A percentile compares a stretch with the other conserved stretches of the same genome.
Evolutionary conservation across 2,329 filamentous ascomycete species (phyloP).

Genomic region (Arthrobotrys pseudoclavata): DNA sequence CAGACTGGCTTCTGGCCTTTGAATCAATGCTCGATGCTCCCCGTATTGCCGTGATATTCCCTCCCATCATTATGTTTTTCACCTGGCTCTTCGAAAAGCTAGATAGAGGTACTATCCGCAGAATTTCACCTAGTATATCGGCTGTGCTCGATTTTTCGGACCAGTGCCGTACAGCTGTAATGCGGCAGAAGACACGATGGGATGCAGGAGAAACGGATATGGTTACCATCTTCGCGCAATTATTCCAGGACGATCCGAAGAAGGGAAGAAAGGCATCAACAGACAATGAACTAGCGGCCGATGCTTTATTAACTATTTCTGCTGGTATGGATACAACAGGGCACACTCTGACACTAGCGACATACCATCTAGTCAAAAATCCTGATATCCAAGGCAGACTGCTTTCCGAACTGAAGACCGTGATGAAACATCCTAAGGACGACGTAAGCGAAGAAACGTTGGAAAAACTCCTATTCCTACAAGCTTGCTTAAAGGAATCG

Average conservation of each 20-base stretch:
- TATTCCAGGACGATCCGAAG: slow-evolving; percentile 36
- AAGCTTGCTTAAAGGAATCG: slow-evolving; percentile 49
- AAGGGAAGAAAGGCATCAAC: slow-evolving; percentile 43
- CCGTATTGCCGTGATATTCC: neutral
- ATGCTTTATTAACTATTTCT: slow-evolving; percentile 22
- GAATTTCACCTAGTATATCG: slow-evolving; percentile 28
- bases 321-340: slow-evolving; percentile 48
- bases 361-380: slow-evolving; percentile 36
- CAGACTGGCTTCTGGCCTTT: slow-evolving; percentile 34
- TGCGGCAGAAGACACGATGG: slow-evolving; percentile 28
- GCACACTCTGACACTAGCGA: slow-evolving; percentile 20
- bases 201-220: slow-evolving; percentile 33
- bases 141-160: slow-evolving; percentile 20
- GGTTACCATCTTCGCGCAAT: slow-evolving; percentile 38
- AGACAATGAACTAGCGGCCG: slow-evolving; percentile 7
- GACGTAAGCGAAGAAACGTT: slow-evolving; percentile 42
- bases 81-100: slow-evolving; percentile 33
- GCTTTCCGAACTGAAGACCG: slow-evolving; percentile 37
- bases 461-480: slow-evolving; percentile 41
- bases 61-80: neutral
- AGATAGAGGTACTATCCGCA: neutral
- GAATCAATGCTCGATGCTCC: slow-evolving; percentile 10
- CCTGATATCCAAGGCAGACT: slow-evolving; percentile 26
- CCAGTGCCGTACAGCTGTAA: slow-evolving; percentile 28
- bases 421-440: slow-evolving; percentile 34